Conservation (phyloP, 2,329 filamentous ascomycete species). For the Daldinia sp. region DNA sequence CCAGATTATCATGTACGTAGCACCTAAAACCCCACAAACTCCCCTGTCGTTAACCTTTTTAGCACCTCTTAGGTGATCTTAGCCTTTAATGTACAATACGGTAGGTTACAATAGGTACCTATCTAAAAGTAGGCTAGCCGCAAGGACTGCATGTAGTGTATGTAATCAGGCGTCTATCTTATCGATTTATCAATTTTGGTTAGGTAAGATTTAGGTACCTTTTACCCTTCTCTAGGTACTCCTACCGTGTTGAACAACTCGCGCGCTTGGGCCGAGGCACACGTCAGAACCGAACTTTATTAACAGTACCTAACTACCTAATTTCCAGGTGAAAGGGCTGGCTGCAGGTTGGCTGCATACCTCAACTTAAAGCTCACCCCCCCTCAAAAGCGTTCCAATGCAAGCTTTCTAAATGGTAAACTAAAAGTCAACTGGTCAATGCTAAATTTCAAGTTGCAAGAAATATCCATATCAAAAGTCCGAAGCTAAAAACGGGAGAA, state of each 20-base stretch:
- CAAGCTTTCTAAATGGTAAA: conserved; percentile 15
- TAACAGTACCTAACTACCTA: too few species aligned
- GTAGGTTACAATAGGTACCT: background rate
- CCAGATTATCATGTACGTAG: background rate
- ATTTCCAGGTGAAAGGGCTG: conserved; percentile 11
- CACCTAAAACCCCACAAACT: background rate
- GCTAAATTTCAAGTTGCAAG: conserved; percentile 27
- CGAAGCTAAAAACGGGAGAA: too few species aligned
- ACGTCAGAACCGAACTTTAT: conserved; percentile 33
- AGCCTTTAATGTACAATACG: background rate
- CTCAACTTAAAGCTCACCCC: conserved; percentile 1
- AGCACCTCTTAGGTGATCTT: background rate
- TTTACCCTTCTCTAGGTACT: too few species aligned
- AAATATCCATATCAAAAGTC: background rate
- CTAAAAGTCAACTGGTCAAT: background rate
- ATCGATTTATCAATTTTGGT: conserved; percentile 13
- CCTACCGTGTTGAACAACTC: conserved; percentile 21
- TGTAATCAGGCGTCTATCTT: conserved; percentile 24
- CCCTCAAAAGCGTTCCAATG: background rate
- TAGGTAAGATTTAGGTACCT: conserved; percentile 5
- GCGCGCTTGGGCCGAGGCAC: conserved; percentile 46
- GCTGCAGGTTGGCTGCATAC: conserved; percentile 16
- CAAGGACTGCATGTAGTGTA: conserved; percentile 1
- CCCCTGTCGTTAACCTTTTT: too few species aligned
- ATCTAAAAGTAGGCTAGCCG: conserved; percentile 6